Base-by-base conservation (phyloP, 2,329 filamentous ascomycete species). In the Chalaropsis ovoidea region DNA sequence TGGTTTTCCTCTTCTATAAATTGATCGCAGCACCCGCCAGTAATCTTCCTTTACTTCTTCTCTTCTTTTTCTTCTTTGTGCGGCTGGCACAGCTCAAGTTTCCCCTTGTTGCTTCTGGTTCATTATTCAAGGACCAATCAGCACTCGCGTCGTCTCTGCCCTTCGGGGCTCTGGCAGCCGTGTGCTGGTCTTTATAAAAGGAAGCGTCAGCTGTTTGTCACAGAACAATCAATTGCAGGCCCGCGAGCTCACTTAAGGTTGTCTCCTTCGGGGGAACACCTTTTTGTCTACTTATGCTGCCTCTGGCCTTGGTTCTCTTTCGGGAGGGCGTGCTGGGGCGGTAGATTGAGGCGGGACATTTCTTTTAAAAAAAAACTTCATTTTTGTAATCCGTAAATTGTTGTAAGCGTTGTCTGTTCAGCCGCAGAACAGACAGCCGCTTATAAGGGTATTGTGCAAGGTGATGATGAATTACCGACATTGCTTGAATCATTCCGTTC, bases 161-260 rank as follows among this genome's bases (percentile, higher is more conserved):
- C 35, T 58, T 17, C 24, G 24, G 56, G 27, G n/a, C n/a, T 27
- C 24, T 35, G 27, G 17, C 10, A 58, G 27, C 22, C 24, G 17
- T 31, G 2, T 17, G 24, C 6, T 35, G 52, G 17, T 58, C 52
- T 64, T 64, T 62, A 58, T 45, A 22, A 64, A 67, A 64, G 62
- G 66, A 67, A 67, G 66, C 66, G 66, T 67, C 66, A 65, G 63
- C 66, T 67, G 66, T 63, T 62, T 67, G 66, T 67, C 66, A 67
- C 66, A 67, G 66, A 67, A 65, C 41, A 67, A 67, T 67, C 66
- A 67, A 67, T 67, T 67, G 66, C 66, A 67, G 66, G 66, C 66
- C 66, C 66, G 66, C 66, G 63, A 67, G 66, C 66, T 67, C 66
- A 62, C 17, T 67, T 63, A 61, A 62, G 54, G n/a, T 31, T 35